Base-by-base conservation (phyloP, 768 basidiomycete genomes). In the Amanita brunnescens region DNA sequence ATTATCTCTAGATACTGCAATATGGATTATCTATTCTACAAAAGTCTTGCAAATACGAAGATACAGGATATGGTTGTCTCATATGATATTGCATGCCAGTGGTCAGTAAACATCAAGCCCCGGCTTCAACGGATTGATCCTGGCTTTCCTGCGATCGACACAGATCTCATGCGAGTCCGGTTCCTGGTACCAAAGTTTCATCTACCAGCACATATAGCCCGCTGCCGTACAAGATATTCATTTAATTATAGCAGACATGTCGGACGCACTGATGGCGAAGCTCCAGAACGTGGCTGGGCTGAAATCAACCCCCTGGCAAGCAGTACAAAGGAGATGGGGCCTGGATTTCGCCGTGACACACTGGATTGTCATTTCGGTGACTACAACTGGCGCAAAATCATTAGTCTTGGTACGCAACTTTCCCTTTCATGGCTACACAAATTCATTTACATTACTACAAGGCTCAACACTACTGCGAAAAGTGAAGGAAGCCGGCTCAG, bases 41-140 rank as follows among this genome's bases (percentile, higher is more conserved):
- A 59, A 1, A 37, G 49, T 16, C n/a, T 58, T 5, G 13, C 21
- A 7, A 40, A 47, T 34, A 35, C 42, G 23, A 32, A 30, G 3
- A n/a, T 52, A 2, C 45, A 41, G 1, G 18, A 30, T 10, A 21
- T 61, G 4, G 35, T 62, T n/a, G 16, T 64, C 6, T 60, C 55
- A 10, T 69, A 69, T 47, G 67, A 69, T 54, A 67, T 70, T 24
- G 59, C 51, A 9, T 70, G 68, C 51, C 65, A 67, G 37, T 70
- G 59, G 57, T 51, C 38, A 33, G 32, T 57, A 14, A 55, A 60
- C 7, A 46, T 67, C 38, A 47, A 40, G 7, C 23, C 24, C 24
- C 59, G 63, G 3, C 49, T 59, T 32, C 10, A 29, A 12, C 20
- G 32, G 14, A 40, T 60, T n/a, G 59, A 59, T 2, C 18, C 21